Conservation (phyloP, 2,329 filamentous ascomycete species). For the Cladosporium sp. region DNA sequence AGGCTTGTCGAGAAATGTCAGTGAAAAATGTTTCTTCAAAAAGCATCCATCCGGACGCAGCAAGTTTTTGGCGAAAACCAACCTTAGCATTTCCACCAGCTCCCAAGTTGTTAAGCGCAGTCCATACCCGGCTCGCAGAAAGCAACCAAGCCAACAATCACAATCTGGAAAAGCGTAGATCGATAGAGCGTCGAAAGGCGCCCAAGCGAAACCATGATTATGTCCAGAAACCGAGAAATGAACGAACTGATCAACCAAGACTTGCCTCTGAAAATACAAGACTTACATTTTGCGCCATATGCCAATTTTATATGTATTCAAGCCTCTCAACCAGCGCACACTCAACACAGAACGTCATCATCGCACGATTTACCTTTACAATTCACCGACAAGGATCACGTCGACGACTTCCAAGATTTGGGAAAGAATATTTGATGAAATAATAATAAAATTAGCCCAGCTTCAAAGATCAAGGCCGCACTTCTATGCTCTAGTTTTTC, state of each 20-base stretch:
- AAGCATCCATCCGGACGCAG: too few relatives aligned
- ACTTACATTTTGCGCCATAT: neutral
- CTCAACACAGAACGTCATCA: neutral
- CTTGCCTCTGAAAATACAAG: neutral
- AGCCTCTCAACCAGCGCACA: neutral
- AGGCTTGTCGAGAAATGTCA: slow-evolving; percentile 9
- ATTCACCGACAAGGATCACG: neutral
- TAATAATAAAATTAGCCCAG: neutral
- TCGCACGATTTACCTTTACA: neutral
- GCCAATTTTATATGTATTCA: neutral
- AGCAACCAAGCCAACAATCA: slow-evolving; percentile 69
- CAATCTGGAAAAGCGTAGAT: slow-evolving; percentile 39
- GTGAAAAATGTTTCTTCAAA: neutral
- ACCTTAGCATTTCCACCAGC: slow-evolving; percentile 63
- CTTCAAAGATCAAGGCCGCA: neutral
- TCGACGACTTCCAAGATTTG: neutral
- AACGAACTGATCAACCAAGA: neutral
- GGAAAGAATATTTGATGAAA: neutral
- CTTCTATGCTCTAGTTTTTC: neutral
- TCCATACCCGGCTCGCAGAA: slow-evolving; percentile 71
- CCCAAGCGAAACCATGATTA: slow-evolving; percentile 7
- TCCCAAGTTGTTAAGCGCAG: slow-evolving; percentile 67
- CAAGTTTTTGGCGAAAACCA: neutral
- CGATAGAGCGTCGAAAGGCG: slow-evolving; percentile 19
- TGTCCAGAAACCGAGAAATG: neutral